These are phyloP conservation scores for Ophiocordyceps unilateralis DNA, from an alignment of 2,329 filamentous ascomycete species.

Conservation along the genomic window DNA sequence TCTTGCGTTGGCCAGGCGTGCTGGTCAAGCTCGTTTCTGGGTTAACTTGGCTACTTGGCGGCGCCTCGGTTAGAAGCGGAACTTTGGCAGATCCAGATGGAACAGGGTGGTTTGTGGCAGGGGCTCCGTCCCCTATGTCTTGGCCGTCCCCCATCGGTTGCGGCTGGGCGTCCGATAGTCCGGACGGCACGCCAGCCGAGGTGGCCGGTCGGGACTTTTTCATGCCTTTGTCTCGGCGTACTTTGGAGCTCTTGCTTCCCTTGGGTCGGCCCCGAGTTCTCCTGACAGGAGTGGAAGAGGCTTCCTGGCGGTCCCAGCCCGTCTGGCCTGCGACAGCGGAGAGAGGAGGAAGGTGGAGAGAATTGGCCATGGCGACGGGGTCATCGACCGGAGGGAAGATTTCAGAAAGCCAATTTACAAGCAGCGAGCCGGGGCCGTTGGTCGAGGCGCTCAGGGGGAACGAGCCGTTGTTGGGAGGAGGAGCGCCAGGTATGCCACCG, in stretches of 20 bases:
- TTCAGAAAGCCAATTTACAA: conserved; percentile 45
- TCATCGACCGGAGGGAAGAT: conserved; percentile 34
- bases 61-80: not conserved
- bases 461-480: conserved; percentile 29
- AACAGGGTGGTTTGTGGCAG: not conserved
- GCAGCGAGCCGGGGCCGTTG: conserved; percentile 39
- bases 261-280: conserved; percentile 36
- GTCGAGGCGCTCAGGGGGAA: conserved; percentile 39
- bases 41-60: conserved; percentile 1
- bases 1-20: conserved; percentile 12
- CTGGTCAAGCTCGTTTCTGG: conserved; percentile 5
- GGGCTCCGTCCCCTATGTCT: not conserved
- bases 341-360: not conserved
- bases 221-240: conserved; percentile 31
- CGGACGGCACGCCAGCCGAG: conserved; percentile 1
- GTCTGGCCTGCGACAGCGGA: conserved; percentile 1
- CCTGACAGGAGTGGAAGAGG: conserved; percentile 12
- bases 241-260: conserved; percentile 26
- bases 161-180: conserved; percentile 1
- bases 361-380: conserved; percentile 1
- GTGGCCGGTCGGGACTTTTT: conserved; percentile 19
- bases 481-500: conserved; percentile 38
- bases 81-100: not conserved
- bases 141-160: not conserved
- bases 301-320: not conserved